A percentile compares a stretch with the other conserved stretches of the same genome.
These are phyloP conservation scores for Pleurotus sapidus DNA, from an alignment of 768 basidiomycete species.

Conservation along the genomic window DNA sequence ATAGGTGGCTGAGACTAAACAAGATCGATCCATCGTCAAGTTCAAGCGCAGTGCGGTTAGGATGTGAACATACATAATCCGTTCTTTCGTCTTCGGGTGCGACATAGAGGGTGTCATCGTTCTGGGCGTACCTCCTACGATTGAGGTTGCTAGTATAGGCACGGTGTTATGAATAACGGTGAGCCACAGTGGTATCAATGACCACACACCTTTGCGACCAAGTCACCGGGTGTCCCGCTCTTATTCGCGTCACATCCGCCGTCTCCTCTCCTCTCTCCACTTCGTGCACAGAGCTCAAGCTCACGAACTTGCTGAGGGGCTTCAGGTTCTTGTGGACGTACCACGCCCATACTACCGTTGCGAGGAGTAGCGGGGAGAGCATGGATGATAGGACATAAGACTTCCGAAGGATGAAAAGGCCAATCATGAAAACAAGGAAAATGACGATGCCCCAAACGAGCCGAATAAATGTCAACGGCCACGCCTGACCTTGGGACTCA, in stretches of 20 bases:
- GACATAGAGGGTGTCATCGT: conserved; percentile 93
- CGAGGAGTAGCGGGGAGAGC: conserved; percentile 72
- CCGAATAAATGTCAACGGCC: conserved; percentile 93
- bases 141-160: conserved; percentile 66
- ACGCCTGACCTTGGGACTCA: conserved; percentile 95
- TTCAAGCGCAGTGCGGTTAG: too few relatives aligned
- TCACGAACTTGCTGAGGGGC: conserved; percentile 79
- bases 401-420: conserved; percentile 74
- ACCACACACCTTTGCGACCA: conserved; percentile 77
- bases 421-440: conserved; percentile 96
- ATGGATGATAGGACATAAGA: conserved; percentile 49
- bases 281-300: conserved; percentile 82
- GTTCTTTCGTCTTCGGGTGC: conserved; percentile 93
- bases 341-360: conserved; percentile 81
- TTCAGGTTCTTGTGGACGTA: conserved; percentile 64
- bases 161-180: neutral
- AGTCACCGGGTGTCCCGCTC: conserved; percentile 83
- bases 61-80: conserved; percentile 62
- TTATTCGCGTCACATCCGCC: conserved; percentile 69
- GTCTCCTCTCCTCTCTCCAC: conserved; percentile 89
- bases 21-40: too few relatives aligned
- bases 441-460: conserved; percentile 91
- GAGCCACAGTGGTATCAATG: neutral
- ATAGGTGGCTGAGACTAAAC: conserved; percentile 91
- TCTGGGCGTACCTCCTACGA: conserved; percentile 84